Evolutionary conservation across 225 moss, liverwort and hornwort genomes (phyloP).

Genomic region (Climacium dendroides): DNA sequence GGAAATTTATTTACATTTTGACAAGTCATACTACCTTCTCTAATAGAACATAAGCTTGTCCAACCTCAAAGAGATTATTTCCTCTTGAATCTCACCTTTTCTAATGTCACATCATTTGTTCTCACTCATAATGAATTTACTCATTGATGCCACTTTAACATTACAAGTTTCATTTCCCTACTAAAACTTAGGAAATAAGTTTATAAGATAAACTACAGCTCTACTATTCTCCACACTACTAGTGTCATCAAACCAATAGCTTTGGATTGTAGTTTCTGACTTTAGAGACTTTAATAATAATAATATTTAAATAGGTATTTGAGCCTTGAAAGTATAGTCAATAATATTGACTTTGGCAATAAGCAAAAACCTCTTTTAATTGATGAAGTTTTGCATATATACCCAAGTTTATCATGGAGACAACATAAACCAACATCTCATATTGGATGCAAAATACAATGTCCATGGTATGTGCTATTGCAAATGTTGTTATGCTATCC

Average conservation of each 20-base stretch:
- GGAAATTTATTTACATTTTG: not conserved
- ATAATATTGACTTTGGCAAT: fast-evolving
- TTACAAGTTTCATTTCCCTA: not conserved
- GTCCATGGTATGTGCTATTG: fast-evolving
- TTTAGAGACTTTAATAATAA: fast-evolving
- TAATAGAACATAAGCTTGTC: not conserved
- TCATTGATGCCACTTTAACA: not conserved
- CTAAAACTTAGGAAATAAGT: not conserved
- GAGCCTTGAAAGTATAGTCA: fast-evolving
- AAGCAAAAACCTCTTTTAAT: fast-evolving
- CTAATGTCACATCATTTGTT: not conserved
- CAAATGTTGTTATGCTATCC: fast-evolving
- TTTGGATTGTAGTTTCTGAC: fast-evolving
- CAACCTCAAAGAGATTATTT: not conserved
- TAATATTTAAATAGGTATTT: not conserved
- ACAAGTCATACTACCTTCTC: not conserved
- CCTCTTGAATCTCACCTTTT: not conserved
- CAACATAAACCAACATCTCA: fast-evolving
- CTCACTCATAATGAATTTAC: not conserved
- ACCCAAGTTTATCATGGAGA: no score
- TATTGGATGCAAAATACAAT: fast-evolving
- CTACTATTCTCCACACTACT: fast-evolving
- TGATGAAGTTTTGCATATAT: not conserved
- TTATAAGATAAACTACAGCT: not conserved
- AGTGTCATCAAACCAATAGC: fast-evolving